These are phyloP conservation scores for Mycena galopus DNA, from an alignment of 768 basidiomycete species.

Conservation along the genomic window DNA sequence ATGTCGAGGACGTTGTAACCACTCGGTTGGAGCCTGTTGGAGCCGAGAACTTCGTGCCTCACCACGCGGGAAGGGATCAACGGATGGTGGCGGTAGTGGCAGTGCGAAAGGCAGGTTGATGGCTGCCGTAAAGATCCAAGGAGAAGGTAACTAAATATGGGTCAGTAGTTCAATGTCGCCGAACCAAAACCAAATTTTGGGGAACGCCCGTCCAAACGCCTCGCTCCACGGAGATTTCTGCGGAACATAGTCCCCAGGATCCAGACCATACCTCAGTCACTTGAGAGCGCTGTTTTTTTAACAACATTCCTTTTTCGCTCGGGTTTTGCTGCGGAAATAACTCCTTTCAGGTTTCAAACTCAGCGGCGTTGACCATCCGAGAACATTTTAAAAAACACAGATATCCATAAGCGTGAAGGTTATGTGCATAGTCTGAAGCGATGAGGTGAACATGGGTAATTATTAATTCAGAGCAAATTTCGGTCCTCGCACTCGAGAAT, in stretches of 20 bases:
- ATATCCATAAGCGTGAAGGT: too few species aligned
- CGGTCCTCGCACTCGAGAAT: background rate
- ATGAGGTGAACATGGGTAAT: background rate
- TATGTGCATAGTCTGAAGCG: too few species aligned
- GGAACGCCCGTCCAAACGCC: background rate
- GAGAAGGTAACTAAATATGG: background rate
- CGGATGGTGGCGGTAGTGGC: background rate
- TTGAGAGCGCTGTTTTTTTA: background rate
- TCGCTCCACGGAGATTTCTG: background rate
- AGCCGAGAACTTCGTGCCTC: background rate
- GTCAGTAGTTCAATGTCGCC: too few species aligned
- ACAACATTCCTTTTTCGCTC: too few species aligned
- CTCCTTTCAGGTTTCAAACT: constrained; percentile 22
- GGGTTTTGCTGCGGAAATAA: background rate
- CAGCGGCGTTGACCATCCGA: background rate
- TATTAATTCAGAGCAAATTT: background rate
- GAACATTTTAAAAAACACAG: too few species aligned
- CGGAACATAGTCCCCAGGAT: too few species aligned
- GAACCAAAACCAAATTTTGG: background rate
- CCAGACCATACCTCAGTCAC: background rate
- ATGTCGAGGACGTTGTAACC: background rate
- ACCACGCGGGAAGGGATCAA: constrained; percentile 21
- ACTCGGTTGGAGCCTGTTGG: background rate
- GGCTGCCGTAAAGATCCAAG: background rate
- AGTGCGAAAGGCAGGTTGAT: background rate